Evolutionary conservation across 192 early-diverging fungal species (phyloP).

Genomic region (Linnemannia elongata): DNA sequence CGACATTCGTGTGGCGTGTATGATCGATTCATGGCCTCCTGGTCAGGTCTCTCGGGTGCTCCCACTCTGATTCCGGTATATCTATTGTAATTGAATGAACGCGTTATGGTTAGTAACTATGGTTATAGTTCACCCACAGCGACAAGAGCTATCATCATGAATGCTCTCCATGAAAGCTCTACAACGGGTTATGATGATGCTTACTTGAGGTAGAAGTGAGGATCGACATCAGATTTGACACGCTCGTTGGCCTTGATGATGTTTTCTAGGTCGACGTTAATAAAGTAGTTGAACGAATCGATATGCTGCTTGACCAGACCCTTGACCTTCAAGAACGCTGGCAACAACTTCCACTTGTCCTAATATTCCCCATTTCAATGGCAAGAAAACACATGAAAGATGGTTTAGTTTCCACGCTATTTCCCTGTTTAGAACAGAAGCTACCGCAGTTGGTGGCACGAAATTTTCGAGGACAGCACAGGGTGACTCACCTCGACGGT

Average conservation of each 20-base stretch:
- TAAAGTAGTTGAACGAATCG: constrained; percentile 99
- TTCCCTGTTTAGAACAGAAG: not conserved
- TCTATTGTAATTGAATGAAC: constrained; percentile 49
- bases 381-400: not conserved
- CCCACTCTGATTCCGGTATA: constrained; percentile 92
- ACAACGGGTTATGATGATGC: not conserved
- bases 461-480: not conserved
- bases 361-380: constrained; percentile 34
- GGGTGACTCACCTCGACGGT: constrained; percentile 59
- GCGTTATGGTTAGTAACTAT: not conserved
- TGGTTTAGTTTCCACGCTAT: not conserved
- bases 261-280: constrained; percentile 94
- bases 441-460: constrained; percentile 35
- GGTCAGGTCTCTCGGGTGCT: constrained; percentile 83
- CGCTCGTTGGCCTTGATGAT: constrained; percentile 94
- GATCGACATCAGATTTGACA: constrained; percentile 94
- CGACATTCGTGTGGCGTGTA: constrained; percentile 97
- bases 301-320: constrained; percentile 99
- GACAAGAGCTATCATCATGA: not conserved
- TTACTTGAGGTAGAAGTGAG: constrained; percentile 91
- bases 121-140: not conserved
- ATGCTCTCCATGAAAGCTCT: not conserved
- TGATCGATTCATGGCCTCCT: constrained; percentile 74
- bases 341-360: constrained; percentile 99
- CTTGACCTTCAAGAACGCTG: constrained; percentile 96